Base-by-base conservation (phyloP, 495 filamentous ascomycete species). In the Cairneyella variabilis region DNA sequence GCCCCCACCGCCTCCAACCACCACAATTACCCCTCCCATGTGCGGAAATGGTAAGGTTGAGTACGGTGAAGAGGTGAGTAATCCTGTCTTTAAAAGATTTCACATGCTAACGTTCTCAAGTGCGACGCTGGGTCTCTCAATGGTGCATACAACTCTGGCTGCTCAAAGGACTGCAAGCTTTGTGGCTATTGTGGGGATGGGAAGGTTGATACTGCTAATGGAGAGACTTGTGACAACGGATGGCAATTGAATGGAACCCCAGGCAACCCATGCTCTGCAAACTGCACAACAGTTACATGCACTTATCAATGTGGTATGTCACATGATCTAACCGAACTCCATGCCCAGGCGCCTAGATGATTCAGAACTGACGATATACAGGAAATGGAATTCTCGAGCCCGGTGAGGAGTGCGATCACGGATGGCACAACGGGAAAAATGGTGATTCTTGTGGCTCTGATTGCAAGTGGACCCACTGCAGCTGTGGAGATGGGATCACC, bases 241-340 rank as follows among this genome's bases (percentile, higher is more conserved):
- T 40, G 11, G 10, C 37, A 40, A 40, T 25, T 43, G 10, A 52
- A 52, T 17, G 49, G 49, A 12, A 18, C 49, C 11, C 49, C 49
- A 7, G 49, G 49, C n/a, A 18, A 41, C 20, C 3, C 22, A 1
- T 52, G 49, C 22, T 52, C 49, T 4, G 22, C 14, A 22, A 52
- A 42, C 22, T 52, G 49, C 39, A 52, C 49, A 11, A 21, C 14
- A 8, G 16, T 21, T n/a, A 51, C 48, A 2, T 51, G 48, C 36
- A 18, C 10, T 16, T 51, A 51, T 27, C 17, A 39, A 18, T 51
- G 48, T 41, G 48, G 48, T 17, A 51, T n/a, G n/a, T n/a, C n/a
- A n/a, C n/a, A n/a, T n/a, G n/a, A 51, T 28, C 34, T 32, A 10
- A 41, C 41, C 16, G n/a, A 17, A 21, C 34, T 40, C 12, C 48